phyloP scores from a whole-genome alignment of 768 basidiomycete species.

The Suillus ampliporus region DNA sequence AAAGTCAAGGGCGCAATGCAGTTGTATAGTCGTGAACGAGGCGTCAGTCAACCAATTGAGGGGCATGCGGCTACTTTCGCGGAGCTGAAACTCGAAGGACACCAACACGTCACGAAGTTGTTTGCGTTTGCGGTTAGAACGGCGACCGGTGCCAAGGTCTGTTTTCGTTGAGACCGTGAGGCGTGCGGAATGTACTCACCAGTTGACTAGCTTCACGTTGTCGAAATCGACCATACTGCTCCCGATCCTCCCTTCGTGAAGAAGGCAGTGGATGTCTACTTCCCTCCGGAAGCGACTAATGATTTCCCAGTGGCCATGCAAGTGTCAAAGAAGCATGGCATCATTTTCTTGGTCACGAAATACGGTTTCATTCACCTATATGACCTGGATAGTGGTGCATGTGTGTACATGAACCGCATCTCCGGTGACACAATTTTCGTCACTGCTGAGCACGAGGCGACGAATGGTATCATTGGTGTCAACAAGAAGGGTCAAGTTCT shows the following conservation, averaged over 20 bases:
- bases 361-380: constrained; percentile 99
- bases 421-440: constrained; percentile 99
- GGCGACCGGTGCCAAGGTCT: constrained; percentile 96
- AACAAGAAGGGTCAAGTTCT: constrained; percentile 99
- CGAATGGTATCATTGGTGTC: constrained; percentile 96
- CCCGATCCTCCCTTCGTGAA: constrained; percentile 93
- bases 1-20: constrained; percentile 99
- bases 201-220: constrained; percentile 83
- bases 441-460: constrained; percentile 93
- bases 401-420: constrained; percentile 99
- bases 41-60: constrained; percentile 97
- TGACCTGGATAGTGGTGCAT: constrained; percentile 95
- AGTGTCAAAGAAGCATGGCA: constrained; percentile 95
- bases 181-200: constrained; percentile 16
- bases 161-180: constrained; percentile 24
- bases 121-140: constrained; percentile 96
- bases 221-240: constrained; percentile 96
- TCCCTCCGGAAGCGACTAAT: constrained; percentile 96
- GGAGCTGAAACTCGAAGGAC: constrained; percentile 88
- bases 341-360: constrained; percentile 97
- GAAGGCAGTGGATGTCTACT: constrained; percentile 99
- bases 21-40: constrained; percentile 90
- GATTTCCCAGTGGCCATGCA: constrained; percentile 99
- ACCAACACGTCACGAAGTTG: constrained; percentile 83
- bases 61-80: constrained; percentile 98